Evolutionary conservation across 2,329 filamentous ascomycete genomes (phyloP), one percentile per base, ranked within the genome.

Genomic region (Xylariomycetidae sp.): DNA sequence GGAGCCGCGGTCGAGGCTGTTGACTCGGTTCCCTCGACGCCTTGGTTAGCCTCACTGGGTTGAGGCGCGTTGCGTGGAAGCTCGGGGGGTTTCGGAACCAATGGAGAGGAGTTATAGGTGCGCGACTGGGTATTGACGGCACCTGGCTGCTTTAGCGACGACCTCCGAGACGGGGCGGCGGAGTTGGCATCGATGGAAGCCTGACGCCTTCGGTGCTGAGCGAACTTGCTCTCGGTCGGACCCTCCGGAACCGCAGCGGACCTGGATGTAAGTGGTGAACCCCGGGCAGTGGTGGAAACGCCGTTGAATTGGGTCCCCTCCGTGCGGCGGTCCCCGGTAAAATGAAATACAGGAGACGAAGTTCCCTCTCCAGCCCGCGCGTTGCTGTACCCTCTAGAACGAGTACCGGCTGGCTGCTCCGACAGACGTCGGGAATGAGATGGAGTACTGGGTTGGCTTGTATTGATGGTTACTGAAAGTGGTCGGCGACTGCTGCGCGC

Each of bases 1-100:
- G 89, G 86, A 2, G 86, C 87, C 2, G 82, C 88, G 1, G 86
- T 92, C 0, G 92, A 96, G 20, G 84, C 72, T 0, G 84, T 90
- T 1, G 92, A 96, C 49, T 92, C 87, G 0, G 87, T 88, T 7
- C 81, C 82, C 50, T 89, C 80, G 18, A 66, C 47, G 13, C 58
- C 62, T 38, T 73, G 63, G 25, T 56, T 53, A 14, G 54, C 49
- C 27, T 70, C 69, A 7, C 53, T 59, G 19, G 47, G 41, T 7
- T 60, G 58, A 0, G 48, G 18, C 12, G 57, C 67, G 38, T 51
- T 59, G 37, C 46, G 59, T 32, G 50, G 56, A 6, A 48, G 24
- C 19, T 71, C 67, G 17, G 52, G 44, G 12, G 61, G 46, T 29
- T 66, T 65, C 6, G 67, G 66, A 8, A 70, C 74, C 31, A 82